Conservation (phyloP, 2,329 filamentous ascomycete genomes). For the Emergomyces pasteurianus region DNA sequence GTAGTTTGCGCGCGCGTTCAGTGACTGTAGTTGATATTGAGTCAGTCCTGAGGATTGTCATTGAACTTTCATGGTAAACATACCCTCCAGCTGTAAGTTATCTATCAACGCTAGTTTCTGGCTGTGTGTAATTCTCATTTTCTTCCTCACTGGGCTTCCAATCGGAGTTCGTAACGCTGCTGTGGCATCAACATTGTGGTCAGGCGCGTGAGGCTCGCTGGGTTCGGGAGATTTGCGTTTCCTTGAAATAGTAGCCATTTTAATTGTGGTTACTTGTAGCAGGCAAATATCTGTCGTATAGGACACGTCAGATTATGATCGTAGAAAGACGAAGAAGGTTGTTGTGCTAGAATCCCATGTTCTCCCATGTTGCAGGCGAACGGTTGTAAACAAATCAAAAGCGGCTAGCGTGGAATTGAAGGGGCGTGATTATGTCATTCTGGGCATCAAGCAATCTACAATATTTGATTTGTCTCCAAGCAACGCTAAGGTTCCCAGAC, state of each 20-base stretch:
- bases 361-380: too few relatives aligned
- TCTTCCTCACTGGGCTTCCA: conserved; percentile 52
- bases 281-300: not conserved
- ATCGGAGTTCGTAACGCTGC: conserved; percentile 30
- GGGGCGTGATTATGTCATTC: not conserved
- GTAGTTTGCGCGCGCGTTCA: conserved; percentile 73
- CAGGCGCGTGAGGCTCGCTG: conserved; percentile 7
- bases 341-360: too few relatives aligned
- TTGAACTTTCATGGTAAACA: conserved; percentile 18
- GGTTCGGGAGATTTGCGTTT: conserved; percentile 31
- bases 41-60: not conserved
- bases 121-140: conserved; percentile 48
- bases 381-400: not conserved
- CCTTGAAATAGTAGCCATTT: conserved; percentile 26
- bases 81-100: conserved; percentile 81
- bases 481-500: too few relatives aligned
- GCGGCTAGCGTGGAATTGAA: not conserved
- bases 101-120: conserved; percentile 84
- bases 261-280: conserved; percentile 9
- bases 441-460: too few relatives aligned
- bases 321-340: not conserved
- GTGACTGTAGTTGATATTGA: conserved; percentile 50
- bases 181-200: conserved; percentile 26
- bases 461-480: too few relatives aligned
- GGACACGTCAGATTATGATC: not conserved